Evolutionary conservation across 352 stramenopile genomes (phyloP).

Genomic region (Phytophthora constricta): DNA sequence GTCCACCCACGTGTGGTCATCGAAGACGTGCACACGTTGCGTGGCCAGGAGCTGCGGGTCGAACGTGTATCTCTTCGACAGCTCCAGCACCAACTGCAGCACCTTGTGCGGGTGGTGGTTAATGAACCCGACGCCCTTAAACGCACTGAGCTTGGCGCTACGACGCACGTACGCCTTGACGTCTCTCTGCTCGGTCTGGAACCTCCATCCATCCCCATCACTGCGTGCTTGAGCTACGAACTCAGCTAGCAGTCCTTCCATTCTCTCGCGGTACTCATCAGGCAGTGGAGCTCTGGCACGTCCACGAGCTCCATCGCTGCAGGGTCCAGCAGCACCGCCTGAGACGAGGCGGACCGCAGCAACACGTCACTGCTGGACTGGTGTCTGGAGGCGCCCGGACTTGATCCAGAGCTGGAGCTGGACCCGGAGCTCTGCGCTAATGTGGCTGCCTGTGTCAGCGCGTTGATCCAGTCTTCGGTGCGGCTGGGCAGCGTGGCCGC

Average conservation of each 20-base stretch:
- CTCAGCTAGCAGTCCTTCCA: slow-evolving; percentile 68
- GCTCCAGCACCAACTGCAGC: slow-evolving; percentile 63
- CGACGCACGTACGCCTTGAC: slow-evolving; percentile 64
- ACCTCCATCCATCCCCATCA: slow-evolving; percentile 63
- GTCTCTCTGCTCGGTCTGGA: slow-evolving; percentile 61
- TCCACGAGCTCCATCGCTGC: slow-evolving; percentile 40
- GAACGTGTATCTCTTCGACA: slow-evolving; percentile 51
- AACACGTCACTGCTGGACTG: slow-evolving; percentile 27
- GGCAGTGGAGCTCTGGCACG: slow-evolving; percentile 44
- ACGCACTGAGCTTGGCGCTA: slow-evolving; percentile 49
- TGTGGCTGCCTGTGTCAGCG: slow-evolving; percentile 48
- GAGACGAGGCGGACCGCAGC: slow-evolving; percentile 35
- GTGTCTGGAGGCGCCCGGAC: slow-evolving; percentile 8
- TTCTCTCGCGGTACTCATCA: slow-evolving; percentile 38
- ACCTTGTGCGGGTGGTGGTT: slow-evolving; percentile 57
- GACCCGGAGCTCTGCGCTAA: slow-evolving; percentile 23
- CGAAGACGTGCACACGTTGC: slow-evolving; percentile 60
- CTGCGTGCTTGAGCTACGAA: slow-evolving; percentile 61
- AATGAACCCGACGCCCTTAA: slow-evolving; percentile 69
- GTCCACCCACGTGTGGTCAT: slow-evolving; percentile 78
- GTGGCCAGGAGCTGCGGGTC: slow-evolving; percentile 65
- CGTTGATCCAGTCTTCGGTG: slow-evolving; percentile 67
- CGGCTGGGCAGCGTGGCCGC: slow-evolving; percentile 59
- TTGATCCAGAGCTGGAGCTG: slow-evolving; percentile 21
- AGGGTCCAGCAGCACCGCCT: slow-evolving; percentile 37